These are phyloP conservation scores for Geosiphon pyriformis DNA, from an alignment of 192 early-diverging fungal species.

Conservation along the genomic window DNA sequence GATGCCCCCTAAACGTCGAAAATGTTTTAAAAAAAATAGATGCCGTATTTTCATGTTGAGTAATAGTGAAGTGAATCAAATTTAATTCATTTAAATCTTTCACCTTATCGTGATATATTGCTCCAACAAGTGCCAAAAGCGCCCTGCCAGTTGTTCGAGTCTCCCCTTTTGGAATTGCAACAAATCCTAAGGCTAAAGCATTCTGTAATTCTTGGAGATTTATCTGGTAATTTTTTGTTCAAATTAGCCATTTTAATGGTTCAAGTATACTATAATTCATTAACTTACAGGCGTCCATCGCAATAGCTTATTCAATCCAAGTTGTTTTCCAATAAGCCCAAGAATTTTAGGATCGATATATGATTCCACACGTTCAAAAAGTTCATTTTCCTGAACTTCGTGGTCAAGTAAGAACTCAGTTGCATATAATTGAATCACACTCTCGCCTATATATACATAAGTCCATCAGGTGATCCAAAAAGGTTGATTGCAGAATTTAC, in stretches of 20 bases:
- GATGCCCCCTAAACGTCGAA: background rate
- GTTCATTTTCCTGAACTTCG: background rate
- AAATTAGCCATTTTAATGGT: background rate
- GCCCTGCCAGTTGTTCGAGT: background rate
- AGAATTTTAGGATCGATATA: background rate
- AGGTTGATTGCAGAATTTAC: background rate
- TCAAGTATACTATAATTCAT: background rate
- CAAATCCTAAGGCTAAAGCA: background rate
- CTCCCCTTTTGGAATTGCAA: background rate
- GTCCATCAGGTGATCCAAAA: background rate
- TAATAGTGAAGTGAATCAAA: background rate
- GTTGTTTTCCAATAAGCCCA: background rate
- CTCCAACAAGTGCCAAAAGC: conserved; percentile 7
- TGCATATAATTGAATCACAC: conserved; percentile 1
- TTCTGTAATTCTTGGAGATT: background rate
- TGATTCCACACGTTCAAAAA: background rate
- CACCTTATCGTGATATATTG: conserved; percentile 7
- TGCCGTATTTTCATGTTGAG: background rate
- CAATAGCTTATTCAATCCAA: conserved; percentile 5
- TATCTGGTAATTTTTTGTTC: background rate
- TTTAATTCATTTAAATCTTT: background rate
- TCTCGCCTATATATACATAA: background rate
- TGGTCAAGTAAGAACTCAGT: background rate
- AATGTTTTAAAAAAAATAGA: background rate
- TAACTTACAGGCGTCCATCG: background rate